Evolutionary conservation across 495 filamentous ascomycete species (phyloP).

Genomic region (Aspergillus cavernicola): DNA sequence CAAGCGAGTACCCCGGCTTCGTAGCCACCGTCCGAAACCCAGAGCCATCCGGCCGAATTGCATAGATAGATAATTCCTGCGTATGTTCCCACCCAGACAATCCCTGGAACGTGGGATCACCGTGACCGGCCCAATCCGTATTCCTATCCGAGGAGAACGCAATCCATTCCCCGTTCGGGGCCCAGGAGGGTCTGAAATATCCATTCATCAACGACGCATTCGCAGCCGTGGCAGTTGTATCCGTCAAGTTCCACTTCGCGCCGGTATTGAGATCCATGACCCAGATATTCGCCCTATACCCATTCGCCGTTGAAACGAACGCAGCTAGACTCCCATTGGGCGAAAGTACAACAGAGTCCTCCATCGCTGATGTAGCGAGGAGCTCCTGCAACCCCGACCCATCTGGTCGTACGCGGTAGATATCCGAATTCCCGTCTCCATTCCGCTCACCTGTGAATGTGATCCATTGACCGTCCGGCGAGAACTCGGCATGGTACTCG

Average conservation of each 20-base stretch:
- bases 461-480: constrained; percentile 29
- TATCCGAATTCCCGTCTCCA: constrained; percentile 30
- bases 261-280: constrained; percentile 24
- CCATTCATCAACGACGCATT: constrained; percentile 22
- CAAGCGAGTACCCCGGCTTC: constrained; percentile 18
- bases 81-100: constrained; percentile 30
- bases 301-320: constrained; percentile 27
- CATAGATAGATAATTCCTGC: constrained; percentile 29
- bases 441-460: constrained; percentile 28
- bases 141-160: constrained; percentile 25
- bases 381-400: constrained; percentile 24
- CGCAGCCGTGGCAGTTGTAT: constrained; percentile 8
- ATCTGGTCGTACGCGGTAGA: constrained; percentile 26
- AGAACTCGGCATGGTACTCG: constrained; percentile 36
- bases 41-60: constrained; percentile 24
- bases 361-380: constrained; percentile 20
- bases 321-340: constrained; percentile 25
- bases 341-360: constrained; percentile 26
- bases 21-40: constrained; percentile 21
- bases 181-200: constrained; percentile 31
- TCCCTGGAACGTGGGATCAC: constrained; percentile 16
- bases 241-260: constrained; percentile 25
- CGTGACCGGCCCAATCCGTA: constrained; percentile 25
- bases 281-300: constrained; percentile 26
- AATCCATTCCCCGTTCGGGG: constrained; percentile 26